Conservation (phyloP, 1,284 basidiomycete species). For the Spongispora temasekensis region DNA sequence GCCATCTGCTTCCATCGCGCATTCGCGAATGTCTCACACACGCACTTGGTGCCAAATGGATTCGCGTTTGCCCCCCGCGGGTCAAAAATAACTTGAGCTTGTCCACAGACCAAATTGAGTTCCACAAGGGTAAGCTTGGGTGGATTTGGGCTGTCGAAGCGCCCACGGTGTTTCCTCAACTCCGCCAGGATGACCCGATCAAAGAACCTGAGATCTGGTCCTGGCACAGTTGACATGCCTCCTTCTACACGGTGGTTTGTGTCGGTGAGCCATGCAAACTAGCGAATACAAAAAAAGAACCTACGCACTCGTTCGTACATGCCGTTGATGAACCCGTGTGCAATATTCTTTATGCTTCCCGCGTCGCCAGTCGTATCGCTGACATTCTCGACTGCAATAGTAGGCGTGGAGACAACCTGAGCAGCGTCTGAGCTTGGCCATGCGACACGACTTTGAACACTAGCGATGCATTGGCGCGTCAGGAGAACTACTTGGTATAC, state of each 20-base stretch:
- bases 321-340: conserved; percentile 21
- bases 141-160: conserved; percentile 11
- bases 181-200: conserved; percentile 30
- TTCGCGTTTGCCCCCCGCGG: conserved; percentile 20
- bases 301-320: conserved; percentile 19
- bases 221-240: conserved; percentile 23
- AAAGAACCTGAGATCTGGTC: conserved; percentile 29
- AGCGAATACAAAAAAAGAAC: neutral
- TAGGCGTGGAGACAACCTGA: conserved; percentile 29
- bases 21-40: conserved; percentile 24
- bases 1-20: conserved; percentile 27
- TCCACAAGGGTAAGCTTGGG: conserved; percentile 29
- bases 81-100: conserved; percentile 20
- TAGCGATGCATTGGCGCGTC: conserved; percentile 5
- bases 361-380: conserved; percentile 26
- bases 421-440: conserved; percentile 24
- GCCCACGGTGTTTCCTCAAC: conserved; percentile 22
- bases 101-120: conserved; percentile 23
- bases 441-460: conserved; percentile 23
- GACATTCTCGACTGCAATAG: conserved; percentile 28
- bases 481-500: neutral
- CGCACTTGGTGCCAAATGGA: conserved; percentile 27
- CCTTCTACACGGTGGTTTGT: conserved; percentile 14
- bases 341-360: conserved; percentile 33
- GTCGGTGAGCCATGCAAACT: neutral